Evolutionary conservation across 108 stramenopile genomes (phyloP).

Genomic region (Poteriospumella lacustris): DNA sequence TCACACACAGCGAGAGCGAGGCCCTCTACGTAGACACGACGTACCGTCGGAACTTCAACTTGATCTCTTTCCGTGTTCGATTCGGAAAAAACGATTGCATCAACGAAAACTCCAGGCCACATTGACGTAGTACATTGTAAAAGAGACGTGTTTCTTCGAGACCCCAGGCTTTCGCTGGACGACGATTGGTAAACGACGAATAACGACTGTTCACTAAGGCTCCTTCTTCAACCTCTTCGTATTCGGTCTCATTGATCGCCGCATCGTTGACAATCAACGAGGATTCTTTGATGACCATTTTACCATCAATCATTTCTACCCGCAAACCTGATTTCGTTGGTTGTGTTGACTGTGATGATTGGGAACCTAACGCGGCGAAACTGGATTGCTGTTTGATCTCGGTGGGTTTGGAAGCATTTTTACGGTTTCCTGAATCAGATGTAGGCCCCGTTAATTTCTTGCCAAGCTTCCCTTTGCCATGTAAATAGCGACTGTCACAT

Average conservation of each 20-base stretch:
- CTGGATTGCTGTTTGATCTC: no score
- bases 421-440: no score
- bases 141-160: not conserved
- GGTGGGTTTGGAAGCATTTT: no score
- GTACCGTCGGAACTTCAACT: not conserved
- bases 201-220: not conserved
- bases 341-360: no score
- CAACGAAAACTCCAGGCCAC: not conserved
- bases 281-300: not conserved
- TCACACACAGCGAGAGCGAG: no score
- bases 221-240: not conserved
- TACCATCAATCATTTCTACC: not conserved
- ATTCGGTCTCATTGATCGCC: not conserved
- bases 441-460: no score
- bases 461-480: no score
- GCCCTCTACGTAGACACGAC: not conserved
- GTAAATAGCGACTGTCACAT: no score
- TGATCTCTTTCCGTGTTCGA: not conserved
- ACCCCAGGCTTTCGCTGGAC: not conserved
- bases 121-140: conserved; percentile 4
- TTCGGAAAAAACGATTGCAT: not conserved
- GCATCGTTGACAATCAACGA: not conserved
- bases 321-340: no score
- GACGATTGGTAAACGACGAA: not conserved
- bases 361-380: no score